phyloP scores from a whole-genome alignment of 495 filamentous ascomycete species.

The Jackrogersella minutella region DNA sequence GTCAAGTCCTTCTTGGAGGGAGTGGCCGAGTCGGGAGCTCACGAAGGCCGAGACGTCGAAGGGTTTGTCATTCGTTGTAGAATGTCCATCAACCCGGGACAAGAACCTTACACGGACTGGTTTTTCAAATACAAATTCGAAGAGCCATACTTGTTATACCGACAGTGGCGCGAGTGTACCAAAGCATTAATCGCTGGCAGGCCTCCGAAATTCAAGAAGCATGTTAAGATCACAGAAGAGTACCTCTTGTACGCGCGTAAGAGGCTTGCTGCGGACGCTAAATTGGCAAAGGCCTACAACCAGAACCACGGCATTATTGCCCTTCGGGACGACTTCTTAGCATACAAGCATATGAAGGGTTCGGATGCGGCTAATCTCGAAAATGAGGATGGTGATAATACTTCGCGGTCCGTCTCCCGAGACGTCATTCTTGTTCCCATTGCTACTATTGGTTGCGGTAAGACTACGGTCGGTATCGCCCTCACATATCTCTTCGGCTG shows the following conservation, averaged over 20 bases:
- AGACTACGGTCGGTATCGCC: slow-evolving; percentile 90
- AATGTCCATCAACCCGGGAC: slow-evolving; percentile 50
- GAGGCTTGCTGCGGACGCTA: slow-evolving; percentile 70
- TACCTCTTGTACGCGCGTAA: slow-evolving; percentile 83
- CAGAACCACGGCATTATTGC: slow-evolving; percentile 96
- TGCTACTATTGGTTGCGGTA: slow-evolving; percentile 93
- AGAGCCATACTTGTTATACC: slow-evolving; percentile 97
- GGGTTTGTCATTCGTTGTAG: slow-evolving; percentile 96
- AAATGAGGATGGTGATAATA: slow-evolving; percentile 34
- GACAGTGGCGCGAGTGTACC: slow-evolving; percentile 97
- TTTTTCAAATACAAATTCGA: slow-evolving; percentile 99
- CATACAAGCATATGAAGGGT: slow-evolving; percentile 80
- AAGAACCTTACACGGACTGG: slow-evolving; percentile 76
- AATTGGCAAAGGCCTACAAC: slow-evolving; percentile 71
- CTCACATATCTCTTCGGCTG: slow-evolving; percentile 85
- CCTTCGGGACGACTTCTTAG: slow-evolving; percentile 85
- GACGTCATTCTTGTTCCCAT: slow-evolving; percentile 84
- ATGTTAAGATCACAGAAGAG: slow-evolving; percentile 87
- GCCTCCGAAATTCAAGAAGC: slow-evolving; percentile 80
- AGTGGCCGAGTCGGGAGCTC: slow-evolving; percentile 84
- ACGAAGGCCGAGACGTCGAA: slow-evolving; percentile 90
- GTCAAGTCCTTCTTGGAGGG: slow-evolving; percentile 83
- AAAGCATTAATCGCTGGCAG: slow-evolving; percentile 84
- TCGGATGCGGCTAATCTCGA: slow-evolving; percentile 68
- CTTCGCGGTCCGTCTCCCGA: slow-evolving; percentile 55